Evolutionary conservation across 345 rosid genomes (phyloP).

Genomic region (Turnera subulata): DNA sequence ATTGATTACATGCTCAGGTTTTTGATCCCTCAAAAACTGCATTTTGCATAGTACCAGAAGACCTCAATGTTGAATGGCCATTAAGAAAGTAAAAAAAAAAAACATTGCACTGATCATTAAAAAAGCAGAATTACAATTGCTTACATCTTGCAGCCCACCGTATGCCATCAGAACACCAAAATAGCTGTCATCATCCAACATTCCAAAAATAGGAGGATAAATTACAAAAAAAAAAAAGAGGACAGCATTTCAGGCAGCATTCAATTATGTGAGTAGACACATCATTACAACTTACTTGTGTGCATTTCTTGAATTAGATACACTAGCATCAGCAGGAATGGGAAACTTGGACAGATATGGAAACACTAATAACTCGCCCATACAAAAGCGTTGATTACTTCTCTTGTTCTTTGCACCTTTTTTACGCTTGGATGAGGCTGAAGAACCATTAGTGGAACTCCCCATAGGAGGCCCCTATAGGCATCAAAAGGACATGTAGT

Average conservation of each 20-base stretch:
- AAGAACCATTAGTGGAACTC: conserved; percentile 34
- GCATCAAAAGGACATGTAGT: conserved; percentile 7
- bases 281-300: conserved; percentile 47
- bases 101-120: conserved; percentile 3
- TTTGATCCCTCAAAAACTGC: conserved; percentile 75
- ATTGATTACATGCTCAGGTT: conserved; percentile 45
- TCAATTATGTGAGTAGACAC: conserved; percentile 11
- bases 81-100: neutral
- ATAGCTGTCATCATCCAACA: conserved; percentile 54
- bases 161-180: conserved; percentile 84
- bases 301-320: conserved; percentile 40
- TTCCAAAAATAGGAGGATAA: conserved; percentile 17
- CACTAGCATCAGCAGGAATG: conserved; percentile 48
- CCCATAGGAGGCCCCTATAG: conserved; percentile 68
- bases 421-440: conserved; percentile 66
- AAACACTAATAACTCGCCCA: conserved; percentile 84
- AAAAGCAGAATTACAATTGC: conserved; percentile 23
- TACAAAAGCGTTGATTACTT: conserved; percentile 41
- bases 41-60: conserved; percentile 17
- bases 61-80: neutral
- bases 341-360: conserved; percentile 75
- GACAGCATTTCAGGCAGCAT: neutral
- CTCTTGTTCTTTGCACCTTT: conserved; percentile 64
- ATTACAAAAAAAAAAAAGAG: neutral
- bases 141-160: conserved; percentile 88